Evolutionary conservation across 257 asterid species (phyloP).

Genomic region (Primulina tabacum): DNA sequence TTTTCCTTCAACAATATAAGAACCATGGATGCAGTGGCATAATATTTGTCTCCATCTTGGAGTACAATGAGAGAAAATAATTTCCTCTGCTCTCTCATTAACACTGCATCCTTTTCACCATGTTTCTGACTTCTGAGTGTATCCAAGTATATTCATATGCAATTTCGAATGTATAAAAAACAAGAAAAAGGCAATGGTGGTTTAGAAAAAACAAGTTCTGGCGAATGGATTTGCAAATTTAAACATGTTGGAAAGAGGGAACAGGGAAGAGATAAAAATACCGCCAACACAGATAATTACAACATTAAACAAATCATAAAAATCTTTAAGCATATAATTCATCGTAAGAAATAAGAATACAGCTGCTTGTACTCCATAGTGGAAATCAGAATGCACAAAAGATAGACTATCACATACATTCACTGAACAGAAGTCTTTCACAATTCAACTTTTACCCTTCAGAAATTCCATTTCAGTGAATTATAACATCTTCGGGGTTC

Average conservation of each 20-base stretch:
- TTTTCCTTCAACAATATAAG: not conserved
- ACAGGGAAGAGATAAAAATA: not conserved
- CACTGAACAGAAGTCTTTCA: not conserved
- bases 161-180: not conserved
- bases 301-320: not conserved
- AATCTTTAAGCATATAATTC: not conserved
- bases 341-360: not conserved
- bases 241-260: not conserved
- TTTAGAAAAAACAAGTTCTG: not conserved
- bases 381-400: too few relatives aligned
- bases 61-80: too few relatives aligned
- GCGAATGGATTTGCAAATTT: not conserved
- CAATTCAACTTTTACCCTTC: not conserved
- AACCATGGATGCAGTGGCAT: constrained; percentile 5
- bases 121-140: not conserved
- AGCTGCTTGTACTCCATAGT: not conserved
- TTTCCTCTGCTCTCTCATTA: too few relatives aligned
- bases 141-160: not conserved
- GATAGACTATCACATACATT: not conserved
- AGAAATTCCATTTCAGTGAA: not conserved
- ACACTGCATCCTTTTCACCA: not conserved
- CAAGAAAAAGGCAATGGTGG: not conserved
- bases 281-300: not conserved
- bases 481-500: not conserved
- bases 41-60: not conserved